These are phyloP conservation scores for Trichoderma lentiforme DNA, from an alignment of 2,329 filamentous ascomycete species.

Conservation along the genomic window DNA sequence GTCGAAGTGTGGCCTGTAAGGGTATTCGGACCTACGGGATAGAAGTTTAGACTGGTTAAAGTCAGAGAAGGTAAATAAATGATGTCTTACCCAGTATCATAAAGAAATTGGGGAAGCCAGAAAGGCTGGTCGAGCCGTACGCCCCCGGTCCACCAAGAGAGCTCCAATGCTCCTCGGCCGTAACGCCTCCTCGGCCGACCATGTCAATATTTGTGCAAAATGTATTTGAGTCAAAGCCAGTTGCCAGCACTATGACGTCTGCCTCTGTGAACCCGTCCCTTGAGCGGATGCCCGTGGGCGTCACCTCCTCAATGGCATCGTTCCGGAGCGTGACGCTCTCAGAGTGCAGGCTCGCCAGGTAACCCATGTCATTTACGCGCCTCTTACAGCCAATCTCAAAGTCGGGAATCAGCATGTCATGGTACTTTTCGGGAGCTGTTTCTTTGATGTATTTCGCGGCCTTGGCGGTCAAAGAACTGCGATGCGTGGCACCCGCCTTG, in stretches of 20 bases:
- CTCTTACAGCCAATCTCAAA: constrained; percentile 63
- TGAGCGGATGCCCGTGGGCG: constrained; percentile 38
- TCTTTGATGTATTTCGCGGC: constrained; percentile 42
- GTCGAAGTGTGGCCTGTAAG: constrained; percentile 60
- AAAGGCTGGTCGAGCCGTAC: constrained; percentile 56
- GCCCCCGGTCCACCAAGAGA: constrained; percentile 58
- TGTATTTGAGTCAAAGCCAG: constrained; percentile 55
- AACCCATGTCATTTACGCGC: constrained; percentile 57
- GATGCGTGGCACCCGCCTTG: constrained; percentile 34
- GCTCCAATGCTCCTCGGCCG: constrained; percentile 54
- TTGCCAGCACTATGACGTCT: constrained; percentile 60
- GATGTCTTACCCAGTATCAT: constrained; percentile 47
- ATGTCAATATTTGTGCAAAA: constrained; percentile 54
- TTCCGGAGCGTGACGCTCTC: constrained; percentile 47
- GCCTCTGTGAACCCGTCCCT: constrained; percentile 44
- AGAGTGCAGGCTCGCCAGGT: constrained; percentile 50
- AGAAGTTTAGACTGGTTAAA: not conserved
- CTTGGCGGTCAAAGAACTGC: constrained; percentile 35
- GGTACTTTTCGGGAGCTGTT: constrained; percentile 56
- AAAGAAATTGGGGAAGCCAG: constrained; percentile 64
- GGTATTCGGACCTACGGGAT: constrained; percentile 52
- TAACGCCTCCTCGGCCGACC: constrained; percentile 47
- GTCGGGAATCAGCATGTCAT: constrained; percentile 58
- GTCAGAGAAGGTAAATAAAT: not conserved
- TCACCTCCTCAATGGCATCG: constrained; percentile 46